Evolutionary conservation across 768 basidiomycete genomes (phyloP), one percentile per base, ranked within the genome.

Genomic region (Psilocybe tampanensis): DNA sequence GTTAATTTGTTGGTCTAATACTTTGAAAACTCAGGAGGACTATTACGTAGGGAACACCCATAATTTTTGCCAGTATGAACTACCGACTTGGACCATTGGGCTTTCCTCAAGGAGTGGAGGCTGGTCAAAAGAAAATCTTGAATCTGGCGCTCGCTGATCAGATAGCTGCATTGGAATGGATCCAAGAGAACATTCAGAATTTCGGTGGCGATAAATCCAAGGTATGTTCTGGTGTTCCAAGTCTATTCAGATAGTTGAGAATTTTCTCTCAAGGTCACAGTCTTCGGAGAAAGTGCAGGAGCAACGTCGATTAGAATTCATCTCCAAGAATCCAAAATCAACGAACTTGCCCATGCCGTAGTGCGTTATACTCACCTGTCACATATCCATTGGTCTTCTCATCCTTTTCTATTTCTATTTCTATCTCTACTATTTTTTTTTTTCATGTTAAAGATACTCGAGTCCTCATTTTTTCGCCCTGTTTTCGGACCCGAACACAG

Each of bases 191-290:
- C 60, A 85, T 88, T 45, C 70, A 61, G 15, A 64, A 67, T 0
- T 89, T 88, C 60, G 86, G 88, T 6, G 86, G 85, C 12, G 82
- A 80, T 53, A 72, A 70, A 44, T 18, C 47, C 19, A 70, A 68
- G 63, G 68, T 66, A 13, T 23, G 2, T 50, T 17, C 42, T 15
- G 8, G 12, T 18, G 8, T 29, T 19, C 19, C 32, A 7, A 17
- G 11, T 13, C 11, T 9, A n/a, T 23, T 7, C 21, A 41, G 3
- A 8, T 43, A n/a, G 23, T 24, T 12, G 22, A 15, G 22, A 24
- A 29, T 29, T 29, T 29, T 42, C 3, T 15, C 8, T 11, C n/a
- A n/a, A 79, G 73, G 80, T 84, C 1, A 82, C 80, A 1, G 59
- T 80, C 34, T 75, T 76, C 47, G 84, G 83, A 15, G 74, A 84